Conservation (phyloP, 805 yeast genomes). For the Candida montana region DNA sequence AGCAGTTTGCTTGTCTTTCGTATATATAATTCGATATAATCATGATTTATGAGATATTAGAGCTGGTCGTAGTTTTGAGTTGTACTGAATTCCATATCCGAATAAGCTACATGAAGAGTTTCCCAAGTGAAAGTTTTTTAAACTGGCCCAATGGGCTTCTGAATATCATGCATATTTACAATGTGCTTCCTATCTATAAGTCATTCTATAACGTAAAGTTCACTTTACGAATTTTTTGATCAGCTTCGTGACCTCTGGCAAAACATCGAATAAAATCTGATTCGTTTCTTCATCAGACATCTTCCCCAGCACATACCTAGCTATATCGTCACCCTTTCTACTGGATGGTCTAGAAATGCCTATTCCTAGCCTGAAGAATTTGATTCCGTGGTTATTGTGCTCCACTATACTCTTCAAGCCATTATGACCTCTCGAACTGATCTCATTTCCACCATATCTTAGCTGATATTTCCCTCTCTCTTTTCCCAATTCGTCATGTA, state of each 20-base stretch:
- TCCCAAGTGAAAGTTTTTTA: too few species aligned
- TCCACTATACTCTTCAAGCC: constrained; percentile 61
- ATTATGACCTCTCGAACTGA: constrained; percentile 77
- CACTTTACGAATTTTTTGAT: constrained; percentile 31
- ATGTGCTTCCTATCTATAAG: too few species aligned
- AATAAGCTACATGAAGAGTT: too few species aligned
- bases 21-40: too few species aligned
- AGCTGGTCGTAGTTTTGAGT: too few species aligned
- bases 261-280: constrained; percentile 32
- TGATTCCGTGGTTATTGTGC: constrained; percentile 7
- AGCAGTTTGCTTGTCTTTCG: too few species aligned
- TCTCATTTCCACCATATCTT: constrained; percentile 42
- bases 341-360: constrained; percentile 71
- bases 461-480: constrained; percentile 62
- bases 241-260: constrained; percentile 35
- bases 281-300: constrained; percentile 42
- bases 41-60: too few species aligned
- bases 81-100: too few species aligned
- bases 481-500: constrained; percentile 76
- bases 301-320: constrained; percentile 57
- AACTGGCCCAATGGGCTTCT: too few species aligned
- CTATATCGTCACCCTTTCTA: constrained; percentile 38
- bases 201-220: too few species aligned
- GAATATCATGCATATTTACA: too few species aligned
- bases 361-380: constrained; percentile 59